Evolutionary conservation across 495 filamentous ascomycete species (phyloP).

Genomic region (Lasiosphaeria miniovina): DNA sequence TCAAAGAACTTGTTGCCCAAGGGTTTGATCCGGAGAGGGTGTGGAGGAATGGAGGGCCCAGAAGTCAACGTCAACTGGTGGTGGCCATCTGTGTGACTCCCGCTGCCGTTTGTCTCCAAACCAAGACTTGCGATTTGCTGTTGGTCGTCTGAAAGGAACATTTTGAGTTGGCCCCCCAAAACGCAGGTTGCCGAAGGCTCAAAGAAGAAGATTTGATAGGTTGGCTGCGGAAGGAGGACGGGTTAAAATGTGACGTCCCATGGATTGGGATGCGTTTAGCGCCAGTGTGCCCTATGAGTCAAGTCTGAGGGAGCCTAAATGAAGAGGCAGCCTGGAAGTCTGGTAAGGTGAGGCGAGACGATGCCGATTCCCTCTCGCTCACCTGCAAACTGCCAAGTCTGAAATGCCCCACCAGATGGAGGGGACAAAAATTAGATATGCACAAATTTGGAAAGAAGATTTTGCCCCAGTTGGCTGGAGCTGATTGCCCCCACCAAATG

Average conservation of each 20-base stretch:
- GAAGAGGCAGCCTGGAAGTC: not conserved
- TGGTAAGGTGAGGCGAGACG: not conserved
- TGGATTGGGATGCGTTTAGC: not conserved
- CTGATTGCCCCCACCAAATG: too few relatives aligned
- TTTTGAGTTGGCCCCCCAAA: conserved; percentile 4
- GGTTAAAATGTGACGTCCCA: not conserved
- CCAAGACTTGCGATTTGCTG: conserved; percentile 9
- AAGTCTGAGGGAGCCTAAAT: not conserved
- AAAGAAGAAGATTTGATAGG: not conserved
- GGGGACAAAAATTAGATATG: conserved; percentile 1
- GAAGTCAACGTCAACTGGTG: conserved; percentile 8
- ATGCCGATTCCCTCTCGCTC: not conserved
- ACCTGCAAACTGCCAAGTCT: not conserved
- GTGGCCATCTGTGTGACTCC: conserved; percentile 17
- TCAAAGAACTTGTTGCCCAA: conserved; percentile 77
- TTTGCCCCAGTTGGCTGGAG: conserved; percentile 9
- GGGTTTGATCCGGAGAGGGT: conserved; percentile 85
- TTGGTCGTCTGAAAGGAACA: conserved; percentile 25
- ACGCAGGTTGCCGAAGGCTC: not conserved
- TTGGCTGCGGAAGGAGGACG: not conserved
- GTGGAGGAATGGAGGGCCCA: conserved; percentile 58
- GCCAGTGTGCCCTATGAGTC: conserved; percentile 2
- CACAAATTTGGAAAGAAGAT: not conserved
- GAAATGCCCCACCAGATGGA: not conserved
- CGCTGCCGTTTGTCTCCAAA: conserved; percentile 14